Evolutionary conservation across 306 rosid species (phyloP), one percentile per base, ranked within the genome.

Genomic region (Vicia villosa): DNA sequence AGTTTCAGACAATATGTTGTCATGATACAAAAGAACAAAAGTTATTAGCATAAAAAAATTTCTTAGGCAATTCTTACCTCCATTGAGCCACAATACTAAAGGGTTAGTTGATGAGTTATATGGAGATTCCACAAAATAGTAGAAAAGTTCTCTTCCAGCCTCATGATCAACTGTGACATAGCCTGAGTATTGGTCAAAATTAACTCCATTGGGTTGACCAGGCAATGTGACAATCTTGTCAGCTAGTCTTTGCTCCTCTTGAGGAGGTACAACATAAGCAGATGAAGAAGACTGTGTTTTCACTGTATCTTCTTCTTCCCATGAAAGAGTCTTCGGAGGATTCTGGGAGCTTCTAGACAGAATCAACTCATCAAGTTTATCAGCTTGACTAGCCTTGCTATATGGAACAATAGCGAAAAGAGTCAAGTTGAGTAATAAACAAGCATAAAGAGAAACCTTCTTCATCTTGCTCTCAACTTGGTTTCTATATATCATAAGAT

Each of bases 51-150:
- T 4, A n/a, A 20, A 36, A 19, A 10, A 42, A 0, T n/a, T 42
- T 24, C 2, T 50, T 52, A 43, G 42, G 14, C 47, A 9, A 8
- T 32, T 34, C 42, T 66, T 59, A 88, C 95, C 95, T 82, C 91
- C 95, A 74, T 88, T 88, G 41, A 86, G 70, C 95, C 95, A 88
- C 55, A 88, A 51, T 2, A 86, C 77, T 19, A 84, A 61, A 15
- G 95, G 91, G 2, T 74, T 82, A 15, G 83, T 40, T 4, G 81
- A 52, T 70, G 87, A 55, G 42, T 59, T 9, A 6, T 75, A 26
- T 6, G 90, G 76, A 5, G 94, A 82, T 80, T 85, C 87, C 8
- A 67, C 94, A 59, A 88, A 82, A 54, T 86, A 88, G 61, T 83
- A 86, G 83, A 86, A 88, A 69, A 83, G 80, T 12, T 75, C 82